Percentiles rank a stretch among this genome's conserved stretches.
Conservation (phyloP, 108 stramenopile genomes). For the Skeletonema potamos region DNA sequence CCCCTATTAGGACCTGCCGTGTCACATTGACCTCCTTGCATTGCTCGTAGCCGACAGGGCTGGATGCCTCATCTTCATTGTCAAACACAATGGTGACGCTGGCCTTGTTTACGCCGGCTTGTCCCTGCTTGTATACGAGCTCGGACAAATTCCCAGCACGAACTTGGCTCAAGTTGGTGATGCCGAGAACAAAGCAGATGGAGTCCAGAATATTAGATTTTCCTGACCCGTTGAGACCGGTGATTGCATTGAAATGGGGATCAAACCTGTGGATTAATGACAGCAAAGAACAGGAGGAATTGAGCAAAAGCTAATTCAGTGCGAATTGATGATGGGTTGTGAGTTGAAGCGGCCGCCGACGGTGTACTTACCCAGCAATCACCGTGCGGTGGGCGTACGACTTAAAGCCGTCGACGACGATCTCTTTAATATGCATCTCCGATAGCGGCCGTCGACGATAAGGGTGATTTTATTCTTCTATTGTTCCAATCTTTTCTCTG, state of each 20-base stretch:
- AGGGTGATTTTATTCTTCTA: neutral
- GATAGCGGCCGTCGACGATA: neutral
- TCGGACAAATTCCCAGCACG: conserved; percentile 97
- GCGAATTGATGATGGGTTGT: neutral
- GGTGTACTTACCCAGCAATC: conserved; percentile 83
- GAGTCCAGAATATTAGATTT: conserved; percentile 98
- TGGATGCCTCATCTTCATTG: conserved; percentile 86
- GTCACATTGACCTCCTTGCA: conserved; percentile 94
- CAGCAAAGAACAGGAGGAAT: neutral
- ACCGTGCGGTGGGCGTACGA: conserved; percentile 97
- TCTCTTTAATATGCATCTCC: conserved; percentile 93
- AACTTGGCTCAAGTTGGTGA: conserved; percentile 96
- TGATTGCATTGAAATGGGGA: conserved; percentile 99
- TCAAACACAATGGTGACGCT: conserved; percentile 95
- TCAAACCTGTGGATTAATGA: conserved; percentile 77
- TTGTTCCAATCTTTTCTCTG: neutral
- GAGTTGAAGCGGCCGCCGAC: neutral
- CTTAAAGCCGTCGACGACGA: conserved; percentile 99
- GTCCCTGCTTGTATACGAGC: conserved; percentile 99
- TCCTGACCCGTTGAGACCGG: conserved; percentile 98
- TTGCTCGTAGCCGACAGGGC: conserved; percentile 95
- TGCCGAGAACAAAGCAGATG: conserved; percentile 99
- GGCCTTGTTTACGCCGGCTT: conserved; percentile 98
- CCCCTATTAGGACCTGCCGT: conserved; percentile 95
- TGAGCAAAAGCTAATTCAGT: neutral